Percentiles rank a stretch among this genome's conserved stretches.
phyloP scores from a whole-genome alignment of 371 early-diverging fungal species.

The Globomyces sp. region DNA sequence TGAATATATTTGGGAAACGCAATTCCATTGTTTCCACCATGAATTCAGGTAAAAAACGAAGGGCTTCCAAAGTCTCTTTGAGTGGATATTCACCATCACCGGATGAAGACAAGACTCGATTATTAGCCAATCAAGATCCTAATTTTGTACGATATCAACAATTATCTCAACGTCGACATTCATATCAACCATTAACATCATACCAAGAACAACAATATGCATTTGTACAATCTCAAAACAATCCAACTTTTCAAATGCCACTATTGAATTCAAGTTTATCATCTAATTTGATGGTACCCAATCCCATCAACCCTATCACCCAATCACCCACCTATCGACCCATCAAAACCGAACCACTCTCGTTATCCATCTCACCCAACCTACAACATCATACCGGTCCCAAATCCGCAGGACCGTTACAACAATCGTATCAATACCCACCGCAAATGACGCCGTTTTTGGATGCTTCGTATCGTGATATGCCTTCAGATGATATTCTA shows the following conservation, averaged over 20 bases:
- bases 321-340: too few species aligned
- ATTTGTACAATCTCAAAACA: slow-evolving; percentile 3
- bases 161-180: slow-evolving; percentile 14
- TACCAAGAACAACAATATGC: slow-evolving; percentile 18
- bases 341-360: too few species aligned
- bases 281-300: too few species aligned
- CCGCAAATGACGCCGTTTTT: too few species aligned
- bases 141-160: not conserved
- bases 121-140: not conserved
- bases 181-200: slow-evolving; percentile 15
- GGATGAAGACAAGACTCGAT: too few species aligned
- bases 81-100: too few species aligned
- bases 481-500: too few species aligned
- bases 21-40: slow-evolving; percentile 3
- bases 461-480: too few species aligned
- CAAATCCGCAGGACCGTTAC: not conserved
- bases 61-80: not conserved
- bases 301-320: too few species aligned
- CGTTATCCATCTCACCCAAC: too few species aligned
- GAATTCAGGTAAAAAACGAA: slow-evolving; percentile 3
- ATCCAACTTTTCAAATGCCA: too few species aligned
- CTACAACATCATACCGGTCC: not conserved
- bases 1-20: not conserved
- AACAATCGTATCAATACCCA: not conserved
- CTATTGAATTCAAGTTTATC: too few species aligned